Conservation (phyloP, 805 yeast genomes). For the Jamesozyma rosinii region DNA sequence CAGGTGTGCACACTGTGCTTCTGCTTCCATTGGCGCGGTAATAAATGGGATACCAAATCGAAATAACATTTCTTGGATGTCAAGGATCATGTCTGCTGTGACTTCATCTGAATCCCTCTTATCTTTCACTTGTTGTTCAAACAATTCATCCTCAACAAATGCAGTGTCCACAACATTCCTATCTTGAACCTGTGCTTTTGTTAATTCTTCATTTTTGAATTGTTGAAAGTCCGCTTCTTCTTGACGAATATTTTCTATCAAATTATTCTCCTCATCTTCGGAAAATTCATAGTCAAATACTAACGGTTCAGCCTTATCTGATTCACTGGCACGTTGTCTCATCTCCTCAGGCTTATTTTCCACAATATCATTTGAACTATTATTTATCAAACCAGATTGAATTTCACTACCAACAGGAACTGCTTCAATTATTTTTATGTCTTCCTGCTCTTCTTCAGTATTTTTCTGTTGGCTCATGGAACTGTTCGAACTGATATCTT, state of each 20-base stretch:
- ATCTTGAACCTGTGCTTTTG: constrained; percentile 25
- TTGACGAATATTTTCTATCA: constrained; percentile 50
- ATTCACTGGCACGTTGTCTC: not conserved
- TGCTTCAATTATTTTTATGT: not conserved
- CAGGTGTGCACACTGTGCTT: constrained; percentile 91
- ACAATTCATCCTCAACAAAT: constrained; percentile 39
- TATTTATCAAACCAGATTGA: not conserved
- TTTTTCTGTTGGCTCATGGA: not conserved
- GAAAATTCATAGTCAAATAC: constrained; percentile 55
- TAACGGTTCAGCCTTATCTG: constrained; percentile 7
- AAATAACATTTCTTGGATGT: constrained; percentile 79
- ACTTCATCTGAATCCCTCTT: constrained; percentile 89
- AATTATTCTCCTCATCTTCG: constrained; percentile 67
- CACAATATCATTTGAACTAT: not conserved
- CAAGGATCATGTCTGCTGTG: constrained; percentile 72
- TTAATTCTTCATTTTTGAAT: constrained; percentile 37
- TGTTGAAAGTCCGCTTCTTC: constrained; percentile 68
- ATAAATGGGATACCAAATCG: constrained; percentile 90
- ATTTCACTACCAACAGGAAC: not conserved
- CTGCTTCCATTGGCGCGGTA: constrained; percentile 98
- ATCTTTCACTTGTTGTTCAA: constrained; percentile 53
- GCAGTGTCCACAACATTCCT: constrained; percentile 10
- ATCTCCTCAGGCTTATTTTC: not conserved
- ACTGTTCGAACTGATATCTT: not conserved
- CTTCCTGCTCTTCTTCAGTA: not conserved